Percentiles rank a stretch among this genome's conserved stretches.
Conservation (phyloP, 1,284 basidiomycete genomes). For the Mrakiaceae sp. region DNA sequence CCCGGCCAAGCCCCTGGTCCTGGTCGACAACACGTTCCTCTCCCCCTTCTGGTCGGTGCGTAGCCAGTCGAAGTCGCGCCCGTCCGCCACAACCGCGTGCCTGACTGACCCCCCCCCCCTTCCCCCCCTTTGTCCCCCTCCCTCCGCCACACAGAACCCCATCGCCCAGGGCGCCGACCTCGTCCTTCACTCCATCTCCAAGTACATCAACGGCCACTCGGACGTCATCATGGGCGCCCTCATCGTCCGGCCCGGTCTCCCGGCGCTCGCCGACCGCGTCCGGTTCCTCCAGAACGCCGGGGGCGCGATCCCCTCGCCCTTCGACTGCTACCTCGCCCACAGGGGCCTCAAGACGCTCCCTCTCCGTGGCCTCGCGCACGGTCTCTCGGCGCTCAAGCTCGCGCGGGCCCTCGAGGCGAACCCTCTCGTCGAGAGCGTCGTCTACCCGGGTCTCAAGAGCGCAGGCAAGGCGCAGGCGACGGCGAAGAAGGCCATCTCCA, state of each 20-base stretch:
- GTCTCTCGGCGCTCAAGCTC: slow-evolving; percentile 65
- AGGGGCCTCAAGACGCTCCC: slow-evolving; percentile 84
- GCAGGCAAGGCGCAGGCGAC: slow-evolving; percentile 47
- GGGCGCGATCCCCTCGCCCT: slow-evolving; percentile 37
- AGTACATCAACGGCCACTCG: slow-evolving; percentile 88
- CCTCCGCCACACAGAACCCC: slow-evolving; percentile 43
- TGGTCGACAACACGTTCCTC: slow-evolving; percentile 86
- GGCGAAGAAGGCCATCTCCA: slow-evolving; percentile 49
- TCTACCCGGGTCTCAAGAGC: slow-evolving; percentile 69
- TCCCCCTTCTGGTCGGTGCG: slow-evolving; percentile 67
- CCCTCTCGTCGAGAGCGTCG: slow-evolving; percentile 56
- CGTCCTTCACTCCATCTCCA: slow-evolving; percentile 68
- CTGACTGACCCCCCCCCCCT: slow-evolving; percentile 48
- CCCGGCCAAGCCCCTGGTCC: slow-evolving; percentile 52
- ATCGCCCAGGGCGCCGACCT: slow-evolving; percentile 77
- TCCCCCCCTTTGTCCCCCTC: slow-evolving; percentile 61
- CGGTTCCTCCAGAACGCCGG: slow-evolving; percentile 82
- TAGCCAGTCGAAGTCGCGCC: no score
- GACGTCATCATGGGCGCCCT: slow-evolving; percentile 81
- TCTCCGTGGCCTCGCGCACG: slow-evolving; percentile 77
- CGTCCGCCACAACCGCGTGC: slow-evolving; percentile 46
- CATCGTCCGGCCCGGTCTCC: slow-evolving; percentile 45
- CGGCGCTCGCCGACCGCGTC: slow-evolving; percentile 43
- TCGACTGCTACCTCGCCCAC: slow-evolving; percentile 85
- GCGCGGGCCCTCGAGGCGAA: slow-evolving; percentile 52